phyloP scores from a whole-genome alignment of 148 eudicot genomes.

The Dianthus caryophyllus region DNA sequence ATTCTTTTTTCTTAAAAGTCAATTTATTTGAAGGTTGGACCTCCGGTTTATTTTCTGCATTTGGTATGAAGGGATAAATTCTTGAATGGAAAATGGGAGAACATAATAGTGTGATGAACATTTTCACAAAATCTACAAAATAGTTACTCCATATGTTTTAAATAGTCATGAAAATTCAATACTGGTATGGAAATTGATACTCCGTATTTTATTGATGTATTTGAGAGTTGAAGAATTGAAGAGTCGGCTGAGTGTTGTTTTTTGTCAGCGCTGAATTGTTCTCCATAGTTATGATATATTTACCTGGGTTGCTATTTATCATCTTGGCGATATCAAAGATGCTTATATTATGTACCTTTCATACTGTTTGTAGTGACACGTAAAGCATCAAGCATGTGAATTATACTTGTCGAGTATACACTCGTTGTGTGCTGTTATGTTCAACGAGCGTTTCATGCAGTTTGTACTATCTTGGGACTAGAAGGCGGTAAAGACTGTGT shows the following conservation, averaged over 20 bases:
- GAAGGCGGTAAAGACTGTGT: slow-evolving; percentile 82
- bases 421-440: background rate
- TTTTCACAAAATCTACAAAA: background rate
- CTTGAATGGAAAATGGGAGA: background rate
- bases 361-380: background rate
- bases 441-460: slow-evolving; percentile 38
- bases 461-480: slow-evolving; percentile 68
- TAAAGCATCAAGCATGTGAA: slow-evolving; percentile 36
- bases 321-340: background rate
- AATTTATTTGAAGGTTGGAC: no score
- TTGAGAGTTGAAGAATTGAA: background rate
- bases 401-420: background rate
- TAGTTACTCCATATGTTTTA: background rate
- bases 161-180: background rate
- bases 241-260: background rate
- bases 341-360: background rate
- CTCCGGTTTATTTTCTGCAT: no score
- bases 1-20: no score
- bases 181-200: background rate
- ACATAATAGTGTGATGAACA: background rate
- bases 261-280: background rate
- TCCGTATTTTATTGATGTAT: background rate
- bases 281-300: background rate
- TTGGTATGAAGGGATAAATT: background rate
- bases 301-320: background rate